Evolutionary conservation across 1,284 basidiomycete species (phyloP), one percentile per base, ranked within the genome.

Genomic region (Gymnopus androsaceus): DNA sequence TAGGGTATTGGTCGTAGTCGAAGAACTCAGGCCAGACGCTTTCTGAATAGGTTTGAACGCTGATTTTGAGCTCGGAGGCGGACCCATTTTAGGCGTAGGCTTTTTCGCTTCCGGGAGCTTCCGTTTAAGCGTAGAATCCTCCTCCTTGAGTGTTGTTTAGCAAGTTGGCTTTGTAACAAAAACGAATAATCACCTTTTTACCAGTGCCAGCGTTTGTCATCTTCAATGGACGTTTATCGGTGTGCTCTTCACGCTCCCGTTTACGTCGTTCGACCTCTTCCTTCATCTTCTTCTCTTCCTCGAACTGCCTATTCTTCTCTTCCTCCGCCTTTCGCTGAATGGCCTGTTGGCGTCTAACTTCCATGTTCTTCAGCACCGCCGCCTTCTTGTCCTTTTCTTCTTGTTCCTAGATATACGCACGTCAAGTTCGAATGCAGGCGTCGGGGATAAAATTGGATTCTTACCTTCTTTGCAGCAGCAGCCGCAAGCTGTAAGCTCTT

Each of bases 401-500:
- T 76, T 94, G 89, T 79, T 95, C 91, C 92, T 95, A 63, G 28
- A 63, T 41, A 27, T 36, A 3, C 41, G 28, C 47, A 48, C 44
- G 37, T 58, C 31, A 59, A 54, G 11, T 56, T 11, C 28, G 17
- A 11, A 30, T 33, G 14, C 49, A 34, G 49, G 52, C 40, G 45
- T 31, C 3, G 53, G 49, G 38, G 44, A 47, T 34, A 56, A 34
- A 8, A 42, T 21, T 15, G 42, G 25, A 5, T 15, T 66, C 15
- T 28, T 33, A 94, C 93, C 86, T 89, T 94, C 76, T 91, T 94
- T 2, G 90, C 91, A 4, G 85, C 90, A 15, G 83, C 83, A 0
- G 88, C 89, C 15, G 93, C 92, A 58, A 87, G 81, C 66, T 93
- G 89, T 19, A 95, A 68, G 53, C 90, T 92, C 76, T 94, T 95